Base-by-base conservation (phyloP, 495 filamentous ascomycete species). In the Penicillium flavigenum region DNA sequence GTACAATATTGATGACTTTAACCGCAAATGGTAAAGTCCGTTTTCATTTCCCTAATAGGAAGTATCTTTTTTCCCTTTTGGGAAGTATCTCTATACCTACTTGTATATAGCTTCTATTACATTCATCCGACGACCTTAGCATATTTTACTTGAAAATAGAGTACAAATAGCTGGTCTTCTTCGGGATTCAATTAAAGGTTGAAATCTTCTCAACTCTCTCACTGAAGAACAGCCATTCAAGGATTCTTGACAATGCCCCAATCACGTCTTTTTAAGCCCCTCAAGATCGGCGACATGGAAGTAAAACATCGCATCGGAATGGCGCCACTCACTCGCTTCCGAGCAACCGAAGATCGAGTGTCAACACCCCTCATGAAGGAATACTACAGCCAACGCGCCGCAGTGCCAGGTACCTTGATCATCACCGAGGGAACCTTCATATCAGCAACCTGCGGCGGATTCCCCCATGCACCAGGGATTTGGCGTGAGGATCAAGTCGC, bases 361-460 rank as follows among this genome's bases (percentile, higher is more conserved):
- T 77, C 79, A 27, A 58, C 67, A 46, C 58, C 66, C 16, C 50
- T 77, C n/a, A 62, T 76, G 5, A 64, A 59, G 44, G 73, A 81
- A 48, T 82, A 86, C 73, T 84, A 86, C 62, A 47, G 53, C 1
- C 81, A 86, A 56, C 68, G 82, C 16, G 73, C 78, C 7, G 63
- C 76, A 3, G 66, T 73, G 3, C 81, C 81, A 2, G 78, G 79
- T 0, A 73, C 82, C 2, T 61, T 83, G 17, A 72, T 85, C 45
- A 70, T 75, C 46, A 78, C 78, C 14, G 88, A 93, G 71, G 87
- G 76, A 3, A 85, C 86, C 11, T 76, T 84, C 54, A 83, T 91
- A 59, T 81, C 84, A 4, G 68, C 79, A 5, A 57, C 63, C 36
- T 76, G 80, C 17, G 69, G 62, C 17, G 79, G 72, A 5, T 83